Conservation (phyloP, 306 rosid genomes). For the Prinsepia uniflora region DNA sequence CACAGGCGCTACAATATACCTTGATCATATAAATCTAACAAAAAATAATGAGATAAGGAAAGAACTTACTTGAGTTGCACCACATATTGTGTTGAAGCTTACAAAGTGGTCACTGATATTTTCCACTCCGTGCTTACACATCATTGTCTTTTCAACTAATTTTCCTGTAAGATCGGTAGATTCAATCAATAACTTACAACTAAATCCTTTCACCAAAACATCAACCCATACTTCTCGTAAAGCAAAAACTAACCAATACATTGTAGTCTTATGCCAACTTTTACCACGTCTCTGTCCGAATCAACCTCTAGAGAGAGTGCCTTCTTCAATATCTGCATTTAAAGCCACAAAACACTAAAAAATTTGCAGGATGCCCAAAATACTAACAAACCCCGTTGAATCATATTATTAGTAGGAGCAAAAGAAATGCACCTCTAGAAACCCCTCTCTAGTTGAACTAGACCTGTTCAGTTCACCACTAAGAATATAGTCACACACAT, state of each 20-base stretch:
- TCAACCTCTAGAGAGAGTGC: constrained; percentile 81
- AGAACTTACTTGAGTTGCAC: constrained; percentile 81
- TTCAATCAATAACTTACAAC: constrained; percentile 15
- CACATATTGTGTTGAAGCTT: constrained; percentile 98
- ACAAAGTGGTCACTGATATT: constrained; percentile 72
- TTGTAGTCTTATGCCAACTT: constrained; percentile 89
- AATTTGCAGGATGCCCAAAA: neutral
- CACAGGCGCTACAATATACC: neutral
- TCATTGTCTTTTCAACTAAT: constrained; percentile 75
- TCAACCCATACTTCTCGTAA: neutral
- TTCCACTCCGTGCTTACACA: constrained; percentile 81
- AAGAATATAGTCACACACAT: constrained; percentile 91
- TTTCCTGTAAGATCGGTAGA: constrained; percentile 56
- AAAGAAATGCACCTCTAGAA: constrained; percentile 55
- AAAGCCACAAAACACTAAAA: constrained; percentile 20
- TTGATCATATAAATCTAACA: neutral
- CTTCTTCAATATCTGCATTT: constrained; percentile 76
- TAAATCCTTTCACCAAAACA: constrained; percentile 3
- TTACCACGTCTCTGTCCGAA: constrained; percentile 66
- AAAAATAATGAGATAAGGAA: neutral
- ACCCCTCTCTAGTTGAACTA: constrained; percentile 89
- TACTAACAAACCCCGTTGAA: neutral
- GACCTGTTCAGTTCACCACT: constrained; percentile 84
- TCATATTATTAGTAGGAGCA: constrained; percentile 6
- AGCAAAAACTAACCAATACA: constrained; percentile 72